Conservation (phyloP, 176 grass and related monocot species). For the Triticum monococcum region DNA sequence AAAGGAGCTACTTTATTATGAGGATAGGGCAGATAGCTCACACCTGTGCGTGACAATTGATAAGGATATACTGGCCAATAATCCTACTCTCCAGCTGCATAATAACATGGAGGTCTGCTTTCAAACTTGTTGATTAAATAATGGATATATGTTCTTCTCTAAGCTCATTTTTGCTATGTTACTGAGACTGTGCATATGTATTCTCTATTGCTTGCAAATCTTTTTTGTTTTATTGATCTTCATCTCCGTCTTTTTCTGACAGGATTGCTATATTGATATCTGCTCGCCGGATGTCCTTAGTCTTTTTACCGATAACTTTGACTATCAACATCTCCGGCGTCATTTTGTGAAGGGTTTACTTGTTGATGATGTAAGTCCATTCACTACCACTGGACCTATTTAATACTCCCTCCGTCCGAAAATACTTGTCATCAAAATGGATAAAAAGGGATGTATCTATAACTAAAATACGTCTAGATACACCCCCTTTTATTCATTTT, state of each 20-base stretch:
- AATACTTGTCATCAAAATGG: too few species aligned
- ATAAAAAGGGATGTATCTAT: too few species aligned
- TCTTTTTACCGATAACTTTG: slow-evolving; percentile 97
- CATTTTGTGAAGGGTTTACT: slow-evolving; percentile 98
- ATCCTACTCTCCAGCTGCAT: slow-evolving; percentile 61
- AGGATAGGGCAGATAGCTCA: slow-evolving; percentile 62
- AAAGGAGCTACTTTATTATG: slow-evolving; percentile 77
- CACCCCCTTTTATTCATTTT: too few species aligned
- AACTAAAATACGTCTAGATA: too few species aligned
- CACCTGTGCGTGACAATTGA: slow-evolving; percentile 57
- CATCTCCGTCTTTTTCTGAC: neutral
- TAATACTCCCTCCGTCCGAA: too few species aligned
- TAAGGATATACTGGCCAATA: slow-evolving; percentile 65
- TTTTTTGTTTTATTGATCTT: neutral
- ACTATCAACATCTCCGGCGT: slow-evolving; percentile 97
- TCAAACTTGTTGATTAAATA: slow-evolving; percentile 16
- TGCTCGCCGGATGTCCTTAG: slow-evolving; percentile 87
- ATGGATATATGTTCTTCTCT: neutral
- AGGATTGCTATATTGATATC: slow-evolving; percentile 96
- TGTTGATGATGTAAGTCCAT: slow-evolving; percentile 75
- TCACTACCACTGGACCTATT: neutral
- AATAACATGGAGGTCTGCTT: slow-evolving; percentile 80
- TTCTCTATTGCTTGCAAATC: neutral
- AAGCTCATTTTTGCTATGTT: slow-evolving; percentile 1
- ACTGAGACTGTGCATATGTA: neutral